Evolutionary conservation across 1,139 yeast species (phyloP).

Genomic region (Zygoascus sp.): DNA sequence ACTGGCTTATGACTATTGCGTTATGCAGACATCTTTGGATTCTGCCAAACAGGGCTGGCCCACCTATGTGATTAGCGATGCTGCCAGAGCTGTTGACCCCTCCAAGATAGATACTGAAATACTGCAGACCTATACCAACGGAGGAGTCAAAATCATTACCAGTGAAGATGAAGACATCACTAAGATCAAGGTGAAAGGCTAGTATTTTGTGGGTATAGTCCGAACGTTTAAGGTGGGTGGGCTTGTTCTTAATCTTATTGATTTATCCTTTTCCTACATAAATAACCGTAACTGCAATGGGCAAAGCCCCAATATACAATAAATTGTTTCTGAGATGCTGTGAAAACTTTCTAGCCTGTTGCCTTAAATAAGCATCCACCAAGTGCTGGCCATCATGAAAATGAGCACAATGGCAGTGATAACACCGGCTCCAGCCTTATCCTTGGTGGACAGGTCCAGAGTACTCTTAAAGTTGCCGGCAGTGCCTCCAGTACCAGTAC

Average conservation of each 20-base stretch:
- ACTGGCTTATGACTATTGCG: conserved; percentile 83
- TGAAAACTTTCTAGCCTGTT: neutral
- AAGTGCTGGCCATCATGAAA: conserved; percentile 57
- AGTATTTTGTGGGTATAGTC: neutral
- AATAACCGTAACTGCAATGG: conserved; percentile 1
- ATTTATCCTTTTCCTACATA: neutral
- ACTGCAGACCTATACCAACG: conserved; percentile 2
- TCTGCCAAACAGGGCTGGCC: conserved; percentile 56
- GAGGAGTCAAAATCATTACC: conserved; percentile 2
- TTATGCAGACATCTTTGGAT: conserved; percentile 68
- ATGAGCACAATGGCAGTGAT: conserved; percentile 72
- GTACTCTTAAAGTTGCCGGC: conserved; percentile 4
- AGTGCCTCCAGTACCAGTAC: conserved; percentile 13
- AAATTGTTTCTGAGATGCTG: neutral
- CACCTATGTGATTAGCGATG: conserved; percentile 56
- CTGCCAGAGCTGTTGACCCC: conserved; percentile 46
- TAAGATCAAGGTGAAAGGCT: neutral
- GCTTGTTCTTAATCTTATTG: too few species aligned
- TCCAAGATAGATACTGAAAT: conserved; percentile 7
- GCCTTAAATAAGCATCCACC: conserved; percentile 56
- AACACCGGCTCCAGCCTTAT: conserved; percentile 84
- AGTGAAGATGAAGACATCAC: neutral
- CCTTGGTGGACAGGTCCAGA: conserved; percentile 54
- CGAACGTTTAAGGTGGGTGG: too few species aligned
- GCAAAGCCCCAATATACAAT: conserved; percentile 3